phyloP scores from a whole-genome alignment of 169 alveolate genomes.

The Cryptosporidium meleagridis region DNA sequence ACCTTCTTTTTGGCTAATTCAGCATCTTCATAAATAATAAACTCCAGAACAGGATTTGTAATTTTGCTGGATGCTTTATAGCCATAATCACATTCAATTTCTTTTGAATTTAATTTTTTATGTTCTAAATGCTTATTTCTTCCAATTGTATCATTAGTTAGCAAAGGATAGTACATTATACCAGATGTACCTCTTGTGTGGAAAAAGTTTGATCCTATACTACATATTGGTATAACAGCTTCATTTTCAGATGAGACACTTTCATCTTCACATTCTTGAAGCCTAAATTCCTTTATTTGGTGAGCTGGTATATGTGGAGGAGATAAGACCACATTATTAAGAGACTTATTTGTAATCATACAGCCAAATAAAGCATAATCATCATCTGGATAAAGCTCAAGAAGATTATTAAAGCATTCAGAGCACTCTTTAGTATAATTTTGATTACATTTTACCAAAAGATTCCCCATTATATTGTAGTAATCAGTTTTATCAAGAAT shows the following conservation, averaged over 20 bases:
- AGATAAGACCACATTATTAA: slow-evolving; percentile 20
- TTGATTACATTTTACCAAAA: neutral
- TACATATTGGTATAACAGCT: slow-evolving; percentile 17
- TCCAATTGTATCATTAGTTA: slow-evolving; percentile 17
- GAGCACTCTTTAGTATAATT: slow-evolving; percentile 17
- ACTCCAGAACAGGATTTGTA: slow-evolving; percentile 3
- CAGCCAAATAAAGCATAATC: slow-evolving; percentile 37
- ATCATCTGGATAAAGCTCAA: slow-evolving; percentile 55
- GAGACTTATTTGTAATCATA: slow-evolving; percentile 24
- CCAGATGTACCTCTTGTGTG: slow-evolving; percentile 57
- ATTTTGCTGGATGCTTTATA: neutral
- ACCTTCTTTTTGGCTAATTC: neutral
- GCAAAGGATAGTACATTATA: slow-evolving; percentile 36
- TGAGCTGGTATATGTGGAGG: neutral
- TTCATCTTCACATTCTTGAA: neutral
- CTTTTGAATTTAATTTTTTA: slow-evolving; percentile 7
- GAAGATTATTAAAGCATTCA: slow-evolving; percentile 5
- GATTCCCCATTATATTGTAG: slow-evolving; percentile 16
- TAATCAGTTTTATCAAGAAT: slow-evolving; percentile 43
- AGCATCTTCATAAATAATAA: neutral
- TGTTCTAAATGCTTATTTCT: neutral
- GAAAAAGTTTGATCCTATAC: slow-evolving; percentile 9
- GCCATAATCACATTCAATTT: slow-evolving; percentile 2
- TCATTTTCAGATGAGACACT: neutral
- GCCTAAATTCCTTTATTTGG: neutral